phyloP scores from a whole-genome alignment of 306 rosid genomes.

The Rubus idaeus region DNA sequence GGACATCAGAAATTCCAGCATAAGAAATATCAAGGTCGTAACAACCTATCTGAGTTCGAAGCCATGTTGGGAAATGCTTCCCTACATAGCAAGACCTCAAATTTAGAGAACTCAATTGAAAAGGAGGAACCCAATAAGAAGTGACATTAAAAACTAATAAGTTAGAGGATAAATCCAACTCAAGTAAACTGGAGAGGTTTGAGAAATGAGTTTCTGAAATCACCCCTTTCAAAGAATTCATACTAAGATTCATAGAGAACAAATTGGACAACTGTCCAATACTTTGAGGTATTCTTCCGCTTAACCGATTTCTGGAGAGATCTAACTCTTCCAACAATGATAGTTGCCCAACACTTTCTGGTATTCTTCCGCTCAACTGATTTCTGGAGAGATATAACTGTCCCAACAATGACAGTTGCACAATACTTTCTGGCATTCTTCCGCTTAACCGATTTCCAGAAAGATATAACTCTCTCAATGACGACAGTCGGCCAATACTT shows the following conservation, averaged over 20 bases:
- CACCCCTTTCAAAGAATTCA: slow-evolving; percentile 5
- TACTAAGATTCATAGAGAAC: neutral
- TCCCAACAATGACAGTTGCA: too few relatives aligned
- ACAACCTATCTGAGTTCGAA: neutral
- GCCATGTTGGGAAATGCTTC: slow-evolving; percentile 21
- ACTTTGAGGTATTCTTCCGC: slow-evolving; percentile 2
- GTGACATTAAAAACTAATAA: neutral
- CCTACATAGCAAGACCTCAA: slow-evolving; percentile 14
- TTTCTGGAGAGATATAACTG: too few relatives aligned
- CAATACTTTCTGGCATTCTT: too few relatives aligned
- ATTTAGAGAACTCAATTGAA: fast-evolving
- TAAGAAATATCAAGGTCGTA: neutral
- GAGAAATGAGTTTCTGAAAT: neutral
- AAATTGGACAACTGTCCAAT: neutral
- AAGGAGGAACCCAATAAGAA: slow-evolving; percentile 1
- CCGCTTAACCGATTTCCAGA: neutral
- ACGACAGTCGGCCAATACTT: too few relatives aligned
- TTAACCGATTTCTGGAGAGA: neutral
- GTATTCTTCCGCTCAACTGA: neutral
- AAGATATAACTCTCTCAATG: slow-evolving; percentile 15
- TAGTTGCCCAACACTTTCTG: neutral
- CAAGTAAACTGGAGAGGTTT: neutral
- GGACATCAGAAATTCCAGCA: neutral
- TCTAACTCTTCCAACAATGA: neutral
- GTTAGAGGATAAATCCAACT: neutral